Percentiles rank a stretch among this genome's conserved stretches.
Conservation (phyloP, 306 rosid species). For the Mimosa bimucronata region DNA sequence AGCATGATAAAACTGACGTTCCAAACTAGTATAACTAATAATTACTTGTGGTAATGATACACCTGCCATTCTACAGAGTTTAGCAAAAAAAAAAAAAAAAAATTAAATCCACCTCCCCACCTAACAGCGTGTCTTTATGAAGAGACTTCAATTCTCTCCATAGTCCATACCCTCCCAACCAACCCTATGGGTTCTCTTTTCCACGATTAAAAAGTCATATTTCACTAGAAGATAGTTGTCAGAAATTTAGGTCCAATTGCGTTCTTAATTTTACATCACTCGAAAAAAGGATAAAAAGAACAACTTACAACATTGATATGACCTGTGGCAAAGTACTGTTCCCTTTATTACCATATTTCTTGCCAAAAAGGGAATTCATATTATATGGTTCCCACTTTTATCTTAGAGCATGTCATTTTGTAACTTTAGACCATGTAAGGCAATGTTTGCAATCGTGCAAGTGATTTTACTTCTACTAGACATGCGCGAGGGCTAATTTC, state of each 20-base stretch:
- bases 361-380: not conserved
- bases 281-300: not conserved
- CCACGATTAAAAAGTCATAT: not conserved
- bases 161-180: not conserved
- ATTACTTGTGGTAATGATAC: not conserved
- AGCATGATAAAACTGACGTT: not conserved
- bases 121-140: not conserved
- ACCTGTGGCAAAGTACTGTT: not conserved
- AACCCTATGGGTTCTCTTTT: not conserved
- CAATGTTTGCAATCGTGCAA: conserved; percentile 14
- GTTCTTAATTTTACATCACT: not conserved
- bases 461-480: conserved; percentile 20
- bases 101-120: not conserved
- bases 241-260: not conserved
- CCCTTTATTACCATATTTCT: not conserved
- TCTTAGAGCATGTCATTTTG: not conserved
- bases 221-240: not conserved
- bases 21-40: conserved; percentile 18
- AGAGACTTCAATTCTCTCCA: not conserved
- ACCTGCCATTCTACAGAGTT: not conserved
- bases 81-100: not conserved
- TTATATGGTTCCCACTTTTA: not conserved
- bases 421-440: not conserved
- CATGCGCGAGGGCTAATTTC: not conserved
- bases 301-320: not conserved